Conservation (phyloP, 768 basidiomycete species). For the Scleroderma citrinum region DNA sequence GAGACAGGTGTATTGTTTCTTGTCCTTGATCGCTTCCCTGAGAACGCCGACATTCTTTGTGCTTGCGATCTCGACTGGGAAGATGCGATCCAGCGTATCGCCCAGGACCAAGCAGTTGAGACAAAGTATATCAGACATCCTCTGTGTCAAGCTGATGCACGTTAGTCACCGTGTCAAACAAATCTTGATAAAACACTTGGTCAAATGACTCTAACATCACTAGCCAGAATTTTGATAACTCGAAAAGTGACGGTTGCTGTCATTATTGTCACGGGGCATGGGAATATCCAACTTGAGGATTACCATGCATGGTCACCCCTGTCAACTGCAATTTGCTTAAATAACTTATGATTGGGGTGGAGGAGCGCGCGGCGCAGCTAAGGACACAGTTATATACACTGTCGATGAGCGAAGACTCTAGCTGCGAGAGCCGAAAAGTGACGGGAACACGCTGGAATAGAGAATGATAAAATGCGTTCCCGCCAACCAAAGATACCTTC, state of each 20-base stretch:
- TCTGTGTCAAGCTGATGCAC: too few relatives aligned
- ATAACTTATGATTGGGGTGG: slow-evolving; percentile 21
- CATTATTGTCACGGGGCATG: too few relatives aligned
- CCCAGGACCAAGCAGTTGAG: neutral
- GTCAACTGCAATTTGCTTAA: too few relatives aligned
- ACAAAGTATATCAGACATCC: too few relatives aligned
- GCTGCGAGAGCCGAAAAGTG: slow-evolving; percentile 14
- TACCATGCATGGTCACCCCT: too few relatives aligned
- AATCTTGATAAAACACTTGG: too few relatives aligned
- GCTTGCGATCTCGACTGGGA: neutral
- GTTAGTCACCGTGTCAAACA: too few relatives aligned
- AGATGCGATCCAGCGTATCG: neutral
- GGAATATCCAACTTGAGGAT: too few relatives aligned
- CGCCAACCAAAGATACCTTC: slow-evolving; percentile 8
- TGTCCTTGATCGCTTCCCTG: neutral
- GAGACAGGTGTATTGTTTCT: neutral
- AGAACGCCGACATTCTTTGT: neutral
- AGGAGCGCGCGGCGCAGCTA: slow-evolving; percentile 30
- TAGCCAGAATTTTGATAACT: too few relatives aligned
- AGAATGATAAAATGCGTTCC: slow-evolving; percentile 20
- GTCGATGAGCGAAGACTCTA: slow-evolving; percentile 15
- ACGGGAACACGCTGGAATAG: slow-evolving; percentile 25
- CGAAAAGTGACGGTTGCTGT: too few relatives aligned
- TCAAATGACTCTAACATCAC: too few relatives aligned
- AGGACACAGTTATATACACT: slow-evolving; percentile 28